Percentiles rank a stretch among this genome's conserved stretches.
phyloP scores from a whole-genome alignment of 1,284 basidiomycete genomes.

The Ceratorhiza oryzae-sativae region DNA sequence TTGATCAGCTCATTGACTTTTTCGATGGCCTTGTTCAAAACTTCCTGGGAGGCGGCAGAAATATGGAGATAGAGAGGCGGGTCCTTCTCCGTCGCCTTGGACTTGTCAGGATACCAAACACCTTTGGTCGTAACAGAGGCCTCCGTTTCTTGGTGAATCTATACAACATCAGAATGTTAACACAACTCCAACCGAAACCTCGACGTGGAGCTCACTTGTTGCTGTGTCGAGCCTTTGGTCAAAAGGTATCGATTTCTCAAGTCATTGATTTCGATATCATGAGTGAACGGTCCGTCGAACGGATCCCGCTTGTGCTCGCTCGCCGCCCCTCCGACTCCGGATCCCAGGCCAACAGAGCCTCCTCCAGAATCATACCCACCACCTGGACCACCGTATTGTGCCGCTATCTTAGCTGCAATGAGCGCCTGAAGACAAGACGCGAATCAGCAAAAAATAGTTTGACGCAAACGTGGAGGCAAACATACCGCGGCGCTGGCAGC shows the following conservation, averaged over 20 bases:
- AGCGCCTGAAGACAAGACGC: conserved; percentile 57
- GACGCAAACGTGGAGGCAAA: conserved; percentile 19
- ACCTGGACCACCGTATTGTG: conserved; percentile 69
- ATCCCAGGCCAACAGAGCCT: conserved; percentile 8
- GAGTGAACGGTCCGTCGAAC: conserved; percentile 83
- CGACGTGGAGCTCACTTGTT: conserved; percentile 67
- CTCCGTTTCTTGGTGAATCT: conserved; percentile 91
- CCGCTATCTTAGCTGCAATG: conserved; percentile 91
- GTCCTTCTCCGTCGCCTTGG: conserved; percentile 88
- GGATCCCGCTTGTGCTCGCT: conserved; percentile 62
- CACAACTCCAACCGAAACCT: conserved; percentile 38
- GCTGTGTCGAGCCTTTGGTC: conserved; percentile 92
- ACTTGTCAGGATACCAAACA: conserved; percentile 90
- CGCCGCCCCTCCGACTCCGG: conserved; percentile 46
- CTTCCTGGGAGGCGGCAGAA: conserved; percentile 80
- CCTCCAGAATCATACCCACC: conserved; percentile 46
- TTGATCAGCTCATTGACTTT: conserved; percentile 87
- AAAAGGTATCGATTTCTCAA: conserved; percentile 93
- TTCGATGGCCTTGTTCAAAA: conserved; percentile 80
- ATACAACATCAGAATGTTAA: conserved; percentile 17
- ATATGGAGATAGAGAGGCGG: conserved; percentile 96
- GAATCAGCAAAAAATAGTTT: not conserved
- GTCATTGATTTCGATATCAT: conserved; percentile 98
- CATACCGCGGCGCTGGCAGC: conserved; percentile 73
- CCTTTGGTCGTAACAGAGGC: conserved; percentile 91